phyloP scores from a whole-genome alignment of 1,284 basidiomycete species.

The Puccinia sorghi region DNA sequence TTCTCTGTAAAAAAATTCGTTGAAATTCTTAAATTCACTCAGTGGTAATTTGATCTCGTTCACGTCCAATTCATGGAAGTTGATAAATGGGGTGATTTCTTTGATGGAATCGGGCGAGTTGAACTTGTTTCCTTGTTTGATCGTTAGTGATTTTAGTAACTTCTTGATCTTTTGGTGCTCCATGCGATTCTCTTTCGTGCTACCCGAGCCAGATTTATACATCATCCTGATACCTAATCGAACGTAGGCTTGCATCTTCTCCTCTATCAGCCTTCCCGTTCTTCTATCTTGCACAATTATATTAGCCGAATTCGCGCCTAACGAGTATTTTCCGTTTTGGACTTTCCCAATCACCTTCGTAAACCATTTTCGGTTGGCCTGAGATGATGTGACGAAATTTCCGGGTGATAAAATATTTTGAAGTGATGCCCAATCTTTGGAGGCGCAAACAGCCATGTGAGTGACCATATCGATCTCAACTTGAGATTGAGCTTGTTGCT shows the following conservation, averaged over 20 bases:
- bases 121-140: constrained; percentile 94
- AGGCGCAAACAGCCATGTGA: constrained; percentile 77
- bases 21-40: constrained; percentile 79
- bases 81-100: constrained; percentile 83
- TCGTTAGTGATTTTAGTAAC: constrained; percentile 81
- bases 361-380: constrained; percentile 96
- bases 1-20: constrained; percentile 75
- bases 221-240: constrained; percentile 84
- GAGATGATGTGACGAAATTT: constrained; percentile 92
- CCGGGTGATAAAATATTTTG: constrained; percentile 70
- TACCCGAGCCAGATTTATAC: constrained; percentile 81
- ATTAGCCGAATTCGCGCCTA: constrained; percentile 67
- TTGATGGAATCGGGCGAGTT: constrained; percentile 78
- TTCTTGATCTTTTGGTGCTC: constrained; percentile 71
- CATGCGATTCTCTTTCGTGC: constrained; percentile 64
- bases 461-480: constrained; percentile 75
- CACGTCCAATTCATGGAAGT: constrained; percentile 81
- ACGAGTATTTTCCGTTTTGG: constrained; percentile 74
- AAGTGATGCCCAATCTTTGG: constrained; percentile 87
- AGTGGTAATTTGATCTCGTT: constrained; percentile 80
- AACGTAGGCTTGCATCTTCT: constrained; percentile 92
- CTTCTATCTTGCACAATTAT: constrained; percentile 78
- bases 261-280: constrained; percentile 90
- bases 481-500: constrained; percentile 77
- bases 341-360: constrained; percentile 71